A percentile compares a stretch with the other conserved stretches of the same genome.
Evolutionary conservation across 805 yeast species (phyloP).

Genomic region (Wickerhamiella nectarea): DNA sequence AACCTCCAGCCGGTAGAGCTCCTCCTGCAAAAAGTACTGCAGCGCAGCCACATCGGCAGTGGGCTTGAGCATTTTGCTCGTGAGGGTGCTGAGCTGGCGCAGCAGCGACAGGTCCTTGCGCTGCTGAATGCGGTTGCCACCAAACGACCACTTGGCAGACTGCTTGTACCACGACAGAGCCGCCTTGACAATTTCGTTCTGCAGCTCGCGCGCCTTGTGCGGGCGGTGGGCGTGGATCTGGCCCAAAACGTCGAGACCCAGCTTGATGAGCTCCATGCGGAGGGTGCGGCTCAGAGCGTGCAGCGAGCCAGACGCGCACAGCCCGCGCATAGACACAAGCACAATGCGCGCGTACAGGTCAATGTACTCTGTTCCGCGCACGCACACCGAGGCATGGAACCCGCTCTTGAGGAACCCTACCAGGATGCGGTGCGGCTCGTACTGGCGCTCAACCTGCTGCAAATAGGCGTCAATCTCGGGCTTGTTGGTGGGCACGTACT

Average conservation of each 20-base stretch:
- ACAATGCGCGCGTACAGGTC: conserved; percentile 53
- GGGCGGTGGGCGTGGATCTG: conserved; percentile 38
- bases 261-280: conserved; percentile 59
- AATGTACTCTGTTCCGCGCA: conserved; percentile 48
- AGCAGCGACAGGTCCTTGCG: conserved; percentile 54
- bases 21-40: conserved; percentile 57
- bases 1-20: conserved; percentile 52
- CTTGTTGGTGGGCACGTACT: conserved; percentile 73
- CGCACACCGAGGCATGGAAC: conserved; percentile 65
- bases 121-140: conserved; percentile 60
- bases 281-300: conserved; percentile 72
- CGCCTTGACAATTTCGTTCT: conserved; percentile 45
- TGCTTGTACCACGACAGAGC: conserved; percentile 67
- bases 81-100: conserved; percentile 34
- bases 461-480: conserved; percentile 41
- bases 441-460: conserved; percentile 32
- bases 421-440: conserved; percentile 58
- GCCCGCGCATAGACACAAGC: conserved; percentile 32
- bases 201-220: conserved; percentile 33
- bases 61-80: conserved; percentile 14
- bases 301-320: conserved; percentile 45
- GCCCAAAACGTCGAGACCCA: conserved; percentile 50
- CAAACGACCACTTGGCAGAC: conserved; percentile 61
- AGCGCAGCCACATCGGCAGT: conserved; percentile 29
- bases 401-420: conserved; percentile 57